These are phyloP conservation scores for Ulvella scutata DNA, from an alignment of 139 green algal genomes.

Conservation along the genomic window DNA sequence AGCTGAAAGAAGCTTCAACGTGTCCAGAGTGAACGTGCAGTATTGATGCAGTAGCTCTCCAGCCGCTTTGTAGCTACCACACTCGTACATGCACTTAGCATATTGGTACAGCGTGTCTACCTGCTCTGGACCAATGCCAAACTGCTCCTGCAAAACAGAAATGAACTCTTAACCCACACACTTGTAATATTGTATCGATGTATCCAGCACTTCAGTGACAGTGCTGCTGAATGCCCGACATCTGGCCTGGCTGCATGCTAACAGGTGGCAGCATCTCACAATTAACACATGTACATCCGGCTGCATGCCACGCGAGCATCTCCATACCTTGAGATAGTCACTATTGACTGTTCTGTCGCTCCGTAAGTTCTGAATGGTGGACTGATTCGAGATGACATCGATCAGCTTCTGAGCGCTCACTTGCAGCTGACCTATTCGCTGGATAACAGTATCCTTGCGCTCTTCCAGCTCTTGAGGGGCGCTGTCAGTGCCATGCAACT, in stretches of 20 bases:
- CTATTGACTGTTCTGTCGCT: constrained; percentile 57
- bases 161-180: too few relatives aligned
- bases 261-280: too few relatives aligned
- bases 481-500: constrained; percentile 49
- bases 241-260: too few relatives aligned
- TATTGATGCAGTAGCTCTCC: constrained; percentile 86
- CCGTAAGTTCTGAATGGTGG: constrained; percentile 68
- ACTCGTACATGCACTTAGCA: constrained; percentile 98
- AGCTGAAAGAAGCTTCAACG: constrained; percentile 59
- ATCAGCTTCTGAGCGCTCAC: constrained; percentile 72
- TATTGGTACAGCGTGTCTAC: constrained; percentile 95
- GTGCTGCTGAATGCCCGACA: too few relatives aligned
- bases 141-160: constrained; percentile 70
- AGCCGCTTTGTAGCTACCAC: constrained; percentile 86
- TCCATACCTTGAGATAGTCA: neutral
- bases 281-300: too few relatives aligned
- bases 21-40: constrained; percentile 69
- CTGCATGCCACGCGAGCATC: too few relatives aligned
- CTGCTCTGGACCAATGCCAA: constrained; percentile 68
- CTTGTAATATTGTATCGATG: too few relatives aligned
- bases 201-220: too few relatives aligned
- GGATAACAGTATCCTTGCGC: constrained; percentile 41
- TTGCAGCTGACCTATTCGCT: constrained; percentile 46
- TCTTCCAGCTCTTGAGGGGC: constrained; percentile 41
- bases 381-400: constrained; percentile 73